phyloP scores from a whole-genome alignment of 352 stramenopile genomes.

The Bremia lactucae region DNA sequence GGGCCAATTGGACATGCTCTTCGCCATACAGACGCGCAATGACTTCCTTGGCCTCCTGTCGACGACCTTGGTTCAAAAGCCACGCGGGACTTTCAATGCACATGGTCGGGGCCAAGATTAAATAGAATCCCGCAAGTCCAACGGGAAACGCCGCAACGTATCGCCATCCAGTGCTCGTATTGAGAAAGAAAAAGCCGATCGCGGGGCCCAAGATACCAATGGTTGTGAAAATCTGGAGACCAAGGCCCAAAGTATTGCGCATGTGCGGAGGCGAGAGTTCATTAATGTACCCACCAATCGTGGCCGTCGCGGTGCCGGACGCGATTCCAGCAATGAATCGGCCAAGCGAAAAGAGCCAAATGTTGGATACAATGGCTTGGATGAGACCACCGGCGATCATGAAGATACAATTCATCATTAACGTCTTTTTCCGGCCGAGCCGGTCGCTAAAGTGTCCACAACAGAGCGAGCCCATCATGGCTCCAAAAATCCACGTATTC shows the following conservation, averaged over 20 bases:
- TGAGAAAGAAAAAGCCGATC: constrained; percentile 15
- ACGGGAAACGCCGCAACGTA: constrained; percentile 14
- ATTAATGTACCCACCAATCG: background rate
- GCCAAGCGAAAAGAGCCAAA: background rate
- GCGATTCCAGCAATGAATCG: background rate
- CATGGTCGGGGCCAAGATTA: constrained; percentile 9
- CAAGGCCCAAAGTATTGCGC: constrained; percentile 27
- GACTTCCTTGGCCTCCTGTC: constrained; percentile 13
- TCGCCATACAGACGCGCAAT: constrained; percentile 25
- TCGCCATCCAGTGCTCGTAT: constrained; percentile 15
- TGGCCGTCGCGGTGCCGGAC: background rate
- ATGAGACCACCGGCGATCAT: too few species aligned
- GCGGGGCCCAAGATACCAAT: constrained; percentile 22
- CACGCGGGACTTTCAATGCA: constrained; percentile 21
- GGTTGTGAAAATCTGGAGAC: constrained; percentile 33
- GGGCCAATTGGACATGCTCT: constrained; percentile 16
- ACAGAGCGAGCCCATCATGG: too few species aligned
- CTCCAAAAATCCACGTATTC: too few species aligned
- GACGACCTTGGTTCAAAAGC: constrained; percentile 32
- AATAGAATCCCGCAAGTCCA: constrained; percentile 7
- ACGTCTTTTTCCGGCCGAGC: too few species aligned
- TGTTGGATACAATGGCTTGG: background rate
- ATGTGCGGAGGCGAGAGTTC: constrained; percentile 14
- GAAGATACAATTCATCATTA: too few species aligned
- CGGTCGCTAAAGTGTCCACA: too few species aligned